Evolutionary conservation across 257 asterid species (phyloP).

Genomic region (Striga asiatica): DNA sequence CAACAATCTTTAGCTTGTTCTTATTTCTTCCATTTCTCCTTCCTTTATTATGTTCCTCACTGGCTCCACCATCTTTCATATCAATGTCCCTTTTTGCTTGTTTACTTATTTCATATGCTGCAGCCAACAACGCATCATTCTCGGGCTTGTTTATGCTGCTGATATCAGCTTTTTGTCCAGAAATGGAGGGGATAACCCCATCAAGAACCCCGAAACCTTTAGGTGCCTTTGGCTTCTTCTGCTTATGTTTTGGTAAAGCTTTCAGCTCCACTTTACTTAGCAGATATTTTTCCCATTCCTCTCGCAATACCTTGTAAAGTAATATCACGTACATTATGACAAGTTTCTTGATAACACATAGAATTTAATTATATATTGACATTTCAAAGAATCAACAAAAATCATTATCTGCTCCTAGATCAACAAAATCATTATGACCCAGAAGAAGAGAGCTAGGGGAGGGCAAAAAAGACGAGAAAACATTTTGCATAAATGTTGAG

Average conservation of each 20-base stretch:
- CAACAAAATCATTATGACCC: background rate
- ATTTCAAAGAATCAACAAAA: background rate
- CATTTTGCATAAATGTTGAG: background rate
- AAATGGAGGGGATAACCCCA: slow-evolving; percentile 51
- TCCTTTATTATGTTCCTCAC: slow-evolving; percentile 30
- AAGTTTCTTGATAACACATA: background rate
- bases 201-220: slow-evolving; percentile 90
- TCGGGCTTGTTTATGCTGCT: slow-evolving; percentile 77
- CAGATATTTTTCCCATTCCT: slow-evolving; percentile 91
- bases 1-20: slow-evolving; percentile 28
- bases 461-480: slow-evolving; percentile 4
- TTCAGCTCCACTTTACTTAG: slow-evolving; percentile 88
- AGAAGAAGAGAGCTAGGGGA: background rate
- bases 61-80: slow-evolving; percentile 27
- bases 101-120: slow-evolving; percentile 62
- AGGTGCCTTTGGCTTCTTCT: slow-evolving; percentile 70
- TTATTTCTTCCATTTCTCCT: slow-evolving; percentile 34
- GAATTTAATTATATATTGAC: background rate
- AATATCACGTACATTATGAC: slow-evolving; percentile 4
- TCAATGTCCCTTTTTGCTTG: slow-evolving; percentile 31
- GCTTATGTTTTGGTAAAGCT: slow-evolving; percentile 62
- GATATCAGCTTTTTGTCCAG: slow-evolving; percentile 66
- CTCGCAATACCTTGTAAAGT: slow-evolving; percentile 57
- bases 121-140: slow-evolving; percentile 79
- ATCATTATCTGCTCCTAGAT: background rate